Evolutionary conservation across 495 filamentous ascomycete species (phyloP).

Genomic region (Lophiotrema nucula): DNA sequence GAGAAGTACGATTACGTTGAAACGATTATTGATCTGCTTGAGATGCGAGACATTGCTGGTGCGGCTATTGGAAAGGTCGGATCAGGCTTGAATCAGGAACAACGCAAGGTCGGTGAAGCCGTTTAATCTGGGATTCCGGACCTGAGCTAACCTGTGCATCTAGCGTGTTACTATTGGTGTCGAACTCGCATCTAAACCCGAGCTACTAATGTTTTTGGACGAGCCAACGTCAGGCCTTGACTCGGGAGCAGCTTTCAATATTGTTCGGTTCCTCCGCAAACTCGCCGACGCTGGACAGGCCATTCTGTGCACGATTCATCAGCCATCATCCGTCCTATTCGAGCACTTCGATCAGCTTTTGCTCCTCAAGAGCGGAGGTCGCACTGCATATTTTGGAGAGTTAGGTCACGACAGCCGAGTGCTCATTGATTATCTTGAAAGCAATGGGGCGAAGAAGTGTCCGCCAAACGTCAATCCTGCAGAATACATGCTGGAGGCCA

Average conservation of each 20-base stretch:
- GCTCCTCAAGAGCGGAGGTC: constrained; percentile 66
- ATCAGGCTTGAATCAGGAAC: constrained; percentile 57
- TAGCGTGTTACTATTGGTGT: constrained; percentile 63
- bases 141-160: neutral
- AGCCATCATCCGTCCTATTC: constrained; percentile 71
- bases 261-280: constrained; percentile 63
- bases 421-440: constrained; percentile 63
- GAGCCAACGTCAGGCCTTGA: constrained; percentile 76
- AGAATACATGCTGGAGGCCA: constrained; percentile 69
- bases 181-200: constrained; percentile 66
- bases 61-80: constrained; percentile 54
- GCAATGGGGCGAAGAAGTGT: constrained; percentile 60
- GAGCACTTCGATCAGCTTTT: constrained; percentile 72
- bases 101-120: constrained; percentile 47
- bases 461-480: constrained; percentile 60
- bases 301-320: constrained; percentile 74
- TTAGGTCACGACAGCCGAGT: constrained; percentile 54
- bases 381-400: constrained; percentile 69
- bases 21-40: constrained; percentile 57
- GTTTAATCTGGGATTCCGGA: too few relatives aligned
- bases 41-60: constrained; percentile 47
- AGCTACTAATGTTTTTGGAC: constrained; percentile 70
- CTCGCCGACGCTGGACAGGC: constrained; percentile 65
- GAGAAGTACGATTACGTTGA: constrained; percentile 64
- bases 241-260: constrained; percentile 61